Base-by-base conservation (phyloP, 345 rosid genomes). In the Aethionema arabicum region DNA sequence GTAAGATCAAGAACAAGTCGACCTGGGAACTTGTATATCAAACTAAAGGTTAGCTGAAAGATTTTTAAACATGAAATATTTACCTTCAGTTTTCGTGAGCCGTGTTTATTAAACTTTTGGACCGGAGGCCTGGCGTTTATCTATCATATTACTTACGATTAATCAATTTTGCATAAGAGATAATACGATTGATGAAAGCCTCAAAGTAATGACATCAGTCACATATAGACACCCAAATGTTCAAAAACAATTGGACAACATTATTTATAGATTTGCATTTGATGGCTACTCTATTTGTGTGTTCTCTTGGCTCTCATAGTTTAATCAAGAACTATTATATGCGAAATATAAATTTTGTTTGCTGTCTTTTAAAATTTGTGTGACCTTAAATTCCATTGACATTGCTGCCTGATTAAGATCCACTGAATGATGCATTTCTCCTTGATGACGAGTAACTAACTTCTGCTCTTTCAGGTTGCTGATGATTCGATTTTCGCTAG, bases 401-500 rank as follows among this genome's bases (percentile, higher is more conserved):
- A 15, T 43, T 47, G 35, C 57, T 57, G 58, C 66, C 32, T 14
- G 42, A 54, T 45, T 11, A 16, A 32, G 9, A 51, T 57, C 58
- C 71, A 49, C 52, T 56, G 21, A 53, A 55, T 39, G 56, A 55
- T 50, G 53, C 43, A 48, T 10, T 55, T 70, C 43, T 32, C 11
- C 54, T 61, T 75, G 44, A 15, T 55, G 52, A 45, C 55, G 9
- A 49, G 16, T 44, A 61, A 36, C 56, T 69, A 53, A 41, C 40
- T 49, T 63, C 13, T 56, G 56, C 60, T 63, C 76, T 56, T 60
- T 49, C 72, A 88, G 98, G 95, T 89, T 38, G 89, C 87, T 31
- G 76, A 83, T 43, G 98, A 92, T 78, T 77, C 86, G 7, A 61
- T 74, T 59, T 92, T 92, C 81, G 16, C 86, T 11, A 81, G 95